These are phyloP conservation scores for Begonia masoniana DNA, from an alignment of 306 rosid genomes.

Conservation along the genomic window DNA sequence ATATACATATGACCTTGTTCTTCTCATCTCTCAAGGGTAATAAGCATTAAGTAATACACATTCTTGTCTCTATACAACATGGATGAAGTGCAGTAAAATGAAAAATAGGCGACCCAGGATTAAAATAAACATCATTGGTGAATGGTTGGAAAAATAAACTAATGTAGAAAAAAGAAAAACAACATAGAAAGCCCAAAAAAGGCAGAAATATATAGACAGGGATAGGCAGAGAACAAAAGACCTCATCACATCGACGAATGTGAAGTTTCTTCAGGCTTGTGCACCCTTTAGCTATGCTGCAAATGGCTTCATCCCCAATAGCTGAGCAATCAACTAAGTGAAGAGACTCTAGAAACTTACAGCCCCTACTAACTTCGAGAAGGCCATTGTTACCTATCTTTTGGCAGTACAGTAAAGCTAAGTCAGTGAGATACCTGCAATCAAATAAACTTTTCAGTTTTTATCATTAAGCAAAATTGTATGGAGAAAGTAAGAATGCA, in stretches of 20 bases:
- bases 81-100: no score
- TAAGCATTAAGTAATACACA: no score
- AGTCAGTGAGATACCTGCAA: conserved; percentile 62
- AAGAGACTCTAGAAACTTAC: conserved; percentile 78
- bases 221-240: neutral
- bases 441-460: conserved; percentile 8
- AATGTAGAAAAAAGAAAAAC: neutral
- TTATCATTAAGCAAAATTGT: no score
- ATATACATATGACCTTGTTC: conserved; percentile 2
- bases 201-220: neutral
- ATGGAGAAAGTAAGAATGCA: no score
- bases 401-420: conserved; percentile 78
- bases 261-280: conserved; percentile 77
- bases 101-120: no score
- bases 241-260: conserved; percentile 92
- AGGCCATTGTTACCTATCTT: conserved; percentile 67
- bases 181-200: neutral
- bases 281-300: conserved; percentile 79
- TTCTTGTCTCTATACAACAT: no score
- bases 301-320: conserved; percentile 83
- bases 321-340: conserved; percentile 90
- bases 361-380: conserved; percentile 65
- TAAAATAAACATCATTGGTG: neutral
- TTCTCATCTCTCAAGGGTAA: no score
- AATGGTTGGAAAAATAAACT: neutral